A percentile compares a stretch with the other conserved stretches of the same genome.
phyloP scores from a whole-genome alignment of 345 rosid genomes.

The Kernera saxatilis region DNA sequence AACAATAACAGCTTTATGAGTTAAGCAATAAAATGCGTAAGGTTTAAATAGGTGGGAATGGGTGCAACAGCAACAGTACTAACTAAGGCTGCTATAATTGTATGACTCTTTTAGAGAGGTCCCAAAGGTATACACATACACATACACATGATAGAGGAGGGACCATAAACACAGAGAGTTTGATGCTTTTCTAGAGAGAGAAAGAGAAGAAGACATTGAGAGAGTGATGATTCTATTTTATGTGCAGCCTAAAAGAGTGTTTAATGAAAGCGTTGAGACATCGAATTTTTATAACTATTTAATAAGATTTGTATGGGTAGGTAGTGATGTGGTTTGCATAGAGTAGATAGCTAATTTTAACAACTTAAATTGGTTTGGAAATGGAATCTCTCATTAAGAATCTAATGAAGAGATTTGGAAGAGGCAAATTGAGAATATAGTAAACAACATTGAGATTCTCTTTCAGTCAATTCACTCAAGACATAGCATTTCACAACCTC shows the following conservation, averaged over 20 bases:
- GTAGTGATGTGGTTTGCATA: no score
- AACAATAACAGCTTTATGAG: conserved; percentile 14
- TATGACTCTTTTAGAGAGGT: conserved; percentile 26
- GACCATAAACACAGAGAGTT: conserved; percentile 11
- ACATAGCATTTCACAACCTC: conserved; percentile 11
- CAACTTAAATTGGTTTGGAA: neutral
- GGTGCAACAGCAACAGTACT: conserved; percentile 27
- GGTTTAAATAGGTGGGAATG: conserved; percentile 15
- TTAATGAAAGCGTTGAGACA: neutral
- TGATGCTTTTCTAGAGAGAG: neutral
- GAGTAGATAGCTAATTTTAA: no score
- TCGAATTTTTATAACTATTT: no score
- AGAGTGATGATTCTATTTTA: conserved; percentile 7
- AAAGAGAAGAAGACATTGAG: neutral
- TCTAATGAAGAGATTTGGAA: neutral
- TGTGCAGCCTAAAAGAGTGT: neutral
- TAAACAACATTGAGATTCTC: neutral
- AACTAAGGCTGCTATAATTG: conserved; percentile 27
- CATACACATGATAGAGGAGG: conserved; percentile 14
- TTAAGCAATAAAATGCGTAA: conserved; percentile 18
- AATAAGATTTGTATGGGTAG: no score
- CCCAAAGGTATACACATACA: conserved; percentile 6
- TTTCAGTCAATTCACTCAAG: neutral
- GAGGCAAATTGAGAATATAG: neutral
- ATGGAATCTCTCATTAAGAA: neutral